Conservation (phyloP, 352 stramenopile species). For the Phytophthora meadii region DNA sequence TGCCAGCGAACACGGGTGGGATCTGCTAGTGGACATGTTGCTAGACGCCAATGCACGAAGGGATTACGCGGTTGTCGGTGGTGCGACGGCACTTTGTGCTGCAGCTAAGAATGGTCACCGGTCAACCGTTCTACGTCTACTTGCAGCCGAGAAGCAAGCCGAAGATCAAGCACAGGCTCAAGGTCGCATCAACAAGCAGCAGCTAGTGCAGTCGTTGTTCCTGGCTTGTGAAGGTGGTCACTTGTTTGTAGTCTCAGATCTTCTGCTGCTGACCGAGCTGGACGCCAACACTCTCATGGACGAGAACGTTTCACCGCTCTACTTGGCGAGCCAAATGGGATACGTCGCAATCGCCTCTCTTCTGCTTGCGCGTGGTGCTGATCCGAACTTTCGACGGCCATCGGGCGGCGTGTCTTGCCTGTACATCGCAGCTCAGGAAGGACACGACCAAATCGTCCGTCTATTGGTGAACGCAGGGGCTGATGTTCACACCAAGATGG, state of each 20-base stretch:
- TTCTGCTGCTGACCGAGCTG: conserved; percentile 60
- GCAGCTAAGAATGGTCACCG: conserved; percentile 82
- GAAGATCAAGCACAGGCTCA: conserved; percentile 11
- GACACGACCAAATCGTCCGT: conserved; percentile 68
- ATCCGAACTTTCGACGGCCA: conserved; percentile 71
- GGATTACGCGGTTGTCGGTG: conserved; percentile 51
- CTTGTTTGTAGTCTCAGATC: conserved; percentile 66
- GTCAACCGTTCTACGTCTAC: conserved; percentile 56
- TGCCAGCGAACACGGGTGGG: conserved; percentile 77
- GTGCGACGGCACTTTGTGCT: conserved; percentile 74
- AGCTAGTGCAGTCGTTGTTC: conserved; percentile 74
- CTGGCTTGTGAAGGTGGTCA: conserved; percentile 81
- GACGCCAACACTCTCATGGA: conserved; percentile 82
- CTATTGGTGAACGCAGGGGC: conserved; percentile 55
- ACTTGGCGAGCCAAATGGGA: conserved; percentile 87
- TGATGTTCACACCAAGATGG: conserved; percentile 74
- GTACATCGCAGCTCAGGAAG: conserved; percentile 84
- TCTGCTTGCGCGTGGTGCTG: conserved; percentile 60
- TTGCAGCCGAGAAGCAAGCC: conserved; percentile 44
- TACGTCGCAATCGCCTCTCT: conserved; percentile 67
- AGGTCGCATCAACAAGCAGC: conserved; percentile 21
- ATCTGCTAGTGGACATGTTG: conserved; percentile 70
- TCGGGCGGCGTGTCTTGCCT: conserved; percentile 75
- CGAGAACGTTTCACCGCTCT: conserved; percentile 81
- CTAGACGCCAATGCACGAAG: conserved; percentile 53